Evolutionary conservation across 345 rosid species (phyloP).

Genomic region (Brassica incana): DNA sequence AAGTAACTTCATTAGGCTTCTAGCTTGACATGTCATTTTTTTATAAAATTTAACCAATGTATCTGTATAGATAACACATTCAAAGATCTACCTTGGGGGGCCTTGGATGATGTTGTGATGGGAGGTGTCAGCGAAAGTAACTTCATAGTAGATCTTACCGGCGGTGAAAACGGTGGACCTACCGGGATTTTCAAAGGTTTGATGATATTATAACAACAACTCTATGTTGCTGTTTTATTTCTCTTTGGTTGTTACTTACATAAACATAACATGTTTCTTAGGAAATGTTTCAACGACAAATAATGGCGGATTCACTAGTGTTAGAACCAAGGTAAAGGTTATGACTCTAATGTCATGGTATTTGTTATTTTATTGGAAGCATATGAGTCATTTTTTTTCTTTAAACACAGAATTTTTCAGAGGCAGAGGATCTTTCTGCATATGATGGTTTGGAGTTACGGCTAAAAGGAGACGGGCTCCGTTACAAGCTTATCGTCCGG

Average conservation of each 20-base stretch:
- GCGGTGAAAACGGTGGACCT: conserved; percentile 78
- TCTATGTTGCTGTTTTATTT: not conserved
- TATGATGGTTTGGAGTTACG: conserved; percentile 86
- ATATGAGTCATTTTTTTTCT: not conserved
- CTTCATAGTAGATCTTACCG: conserved; percentile 57
- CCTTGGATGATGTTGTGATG: conserved; percentile 98
- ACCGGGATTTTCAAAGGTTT: conserved; percentile 79
- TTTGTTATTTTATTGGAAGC: not conserved
- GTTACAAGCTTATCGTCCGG: conserved; percentile 81
- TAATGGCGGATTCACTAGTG: conserved; percentile 91
- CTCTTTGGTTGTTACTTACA: not conserved
- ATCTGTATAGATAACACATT: conserved; percentile 52
- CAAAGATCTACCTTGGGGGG: conserved; percentile 91
- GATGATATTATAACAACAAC: not conserved
- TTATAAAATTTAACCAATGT: not conserved
- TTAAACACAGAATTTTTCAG: conserved; percentile 65
- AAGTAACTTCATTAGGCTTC: not conserved
- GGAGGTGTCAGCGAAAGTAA: conserved; percentile 93
- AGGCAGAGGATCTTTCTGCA: conserved; percentile 78
- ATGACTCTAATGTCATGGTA: conserved; percentile 3
- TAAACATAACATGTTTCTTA: conserved; percentile 31
- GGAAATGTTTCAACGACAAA: conserved; percentile 89
- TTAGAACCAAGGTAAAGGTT: conserved; percentile 69
- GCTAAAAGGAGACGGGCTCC: conserved; percentile 80
- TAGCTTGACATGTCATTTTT: not conserved